Conservation (phyloP, 1,284 basidiomycete genomes). For the Moniliella sp. region DNA sequence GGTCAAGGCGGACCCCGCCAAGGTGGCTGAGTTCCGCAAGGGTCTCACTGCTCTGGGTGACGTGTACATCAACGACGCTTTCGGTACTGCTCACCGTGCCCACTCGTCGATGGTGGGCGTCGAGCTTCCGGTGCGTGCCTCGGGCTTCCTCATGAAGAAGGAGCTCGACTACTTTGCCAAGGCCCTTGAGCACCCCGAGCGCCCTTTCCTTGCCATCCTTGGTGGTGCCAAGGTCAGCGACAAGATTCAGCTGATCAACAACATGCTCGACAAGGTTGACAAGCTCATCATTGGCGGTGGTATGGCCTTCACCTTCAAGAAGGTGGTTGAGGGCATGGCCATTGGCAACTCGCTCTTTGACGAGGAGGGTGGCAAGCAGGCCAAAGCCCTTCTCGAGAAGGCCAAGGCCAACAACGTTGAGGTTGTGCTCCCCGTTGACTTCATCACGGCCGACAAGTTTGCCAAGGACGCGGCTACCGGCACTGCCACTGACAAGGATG, state of each 20-base stretch:
- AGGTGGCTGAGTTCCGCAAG: constrained; percentile 64
- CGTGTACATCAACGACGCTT: constrained; percentile 95
- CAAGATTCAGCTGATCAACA: constrained; percentile 95
- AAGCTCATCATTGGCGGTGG: constrained; percentile 90
- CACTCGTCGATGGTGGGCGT: constrained; percentile 97
- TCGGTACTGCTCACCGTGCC: constrained; percentile 90
- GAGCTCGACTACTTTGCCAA: constrained; percentile 97
- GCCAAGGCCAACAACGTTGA: constrained; percentile 82
- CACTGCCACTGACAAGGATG: constrained; percentile 54
- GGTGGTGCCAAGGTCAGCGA: constrained; percentile 97
- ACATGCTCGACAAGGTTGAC: constrained; percentile 96
- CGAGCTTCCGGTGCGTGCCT: constrained; percentile 71
- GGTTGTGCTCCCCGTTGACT: constrained; percentile 85
- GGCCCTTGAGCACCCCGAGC: constrained; percentile 76
- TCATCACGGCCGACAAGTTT: constrained; percentile 81
- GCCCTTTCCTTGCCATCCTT: constrained; percentile 90
- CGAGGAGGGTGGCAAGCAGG: constrained; percentile 68
- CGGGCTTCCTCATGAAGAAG: constrained; percentile 94
- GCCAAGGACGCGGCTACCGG: constrained; percentile 68
- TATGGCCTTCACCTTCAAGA: constrained; percentile 99
- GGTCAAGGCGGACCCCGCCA: constrained; percentile 65
- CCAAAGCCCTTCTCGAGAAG: constrained; percentile 57
- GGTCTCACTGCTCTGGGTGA: constrained; percentile 76
- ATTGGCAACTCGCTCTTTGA: constrained; percentile 92
- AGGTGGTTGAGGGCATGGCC: constrained; percentile 59